Conservation (phyloP, 2,329 filamentous ascomycete genomes). For the Capronia coronata region DNA sequence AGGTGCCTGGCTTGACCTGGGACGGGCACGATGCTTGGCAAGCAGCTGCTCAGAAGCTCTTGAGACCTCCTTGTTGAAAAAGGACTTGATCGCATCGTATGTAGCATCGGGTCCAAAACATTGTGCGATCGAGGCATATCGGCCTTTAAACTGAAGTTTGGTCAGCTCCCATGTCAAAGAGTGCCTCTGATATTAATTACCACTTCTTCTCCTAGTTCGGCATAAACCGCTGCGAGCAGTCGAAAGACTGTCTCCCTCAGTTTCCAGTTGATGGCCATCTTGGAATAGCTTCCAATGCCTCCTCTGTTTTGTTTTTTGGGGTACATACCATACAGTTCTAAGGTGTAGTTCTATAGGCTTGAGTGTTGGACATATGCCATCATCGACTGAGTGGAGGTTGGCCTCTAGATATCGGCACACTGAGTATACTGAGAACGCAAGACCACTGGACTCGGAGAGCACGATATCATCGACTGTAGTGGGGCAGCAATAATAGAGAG, state of each 20-base stretch:
- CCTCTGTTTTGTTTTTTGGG: too few relatives aligned
- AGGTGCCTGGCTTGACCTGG: background rate
- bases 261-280: constrained; percentile 19
- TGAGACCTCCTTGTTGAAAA: constrained; percentile 20
- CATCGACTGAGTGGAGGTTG: too few relatives aligned
- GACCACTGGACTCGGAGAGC: too few relatives aligned
- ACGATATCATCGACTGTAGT: too few relatives aligned
- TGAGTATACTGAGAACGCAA: too few relatives aligned
- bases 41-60: constrained; percentile 11
- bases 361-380: too few relatives aligned
- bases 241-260: constrained; percentile 14
- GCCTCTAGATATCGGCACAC: too few relatives aligned
- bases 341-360: too few relatives aligned
- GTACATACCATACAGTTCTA: too few relatives aligned
- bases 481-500: too few relatives aligned
- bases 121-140: constrained; percentile 17
- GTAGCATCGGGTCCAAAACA: constrained; percentile 17
- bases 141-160: constrained; percentile 16
- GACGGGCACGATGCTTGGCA: constrained; percentile 3
- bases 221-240: constrained; percentile 18
- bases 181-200: constrained; percentile 3
- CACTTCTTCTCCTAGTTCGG: constrained; percentile 18
- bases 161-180: background rate
- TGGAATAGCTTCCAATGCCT: too few relatives aligned
- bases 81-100: constrained; percentile 16